Base-by-base conservation (phyloP, 2,329 filamentous ascomycete species). In the Pestalotiopsis sp. region DNA sequence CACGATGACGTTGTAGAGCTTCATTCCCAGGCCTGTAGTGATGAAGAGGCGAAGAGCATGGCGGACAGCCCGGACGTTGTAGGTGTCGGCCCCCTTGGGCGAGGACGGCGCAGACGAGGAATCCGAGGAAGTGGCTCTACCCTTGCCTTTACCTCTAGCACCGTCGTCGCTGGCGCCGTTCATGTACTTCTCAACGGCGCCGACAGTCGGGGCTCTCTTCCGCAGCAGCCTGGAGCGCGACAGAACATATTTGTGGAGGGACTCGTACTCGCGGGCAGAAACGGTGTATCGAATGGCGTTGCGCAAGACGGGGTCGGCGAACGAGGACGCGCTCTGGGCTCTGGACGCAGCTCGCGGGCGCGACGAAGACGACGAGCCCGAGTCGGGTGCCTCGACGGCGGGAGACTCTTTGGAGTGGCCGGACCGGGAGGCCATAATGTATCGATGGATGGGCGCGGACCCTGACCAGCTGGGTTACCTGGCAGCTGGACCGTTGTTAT, bases 241-340 rank as follows among this genome's bases (percentile, higher is more conserved):
- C 64, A 96, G 86, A 66, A 97, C 87, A 77, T 95, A 94, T 76
- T 92, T 91, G 80, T 97, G 94, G 20, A 98, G 87, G 1, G 91
- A 84, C 73, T 93, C 91, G 80, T 98, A 98, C 79, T 98, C 95
- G 79, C 91, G 90, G 57, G 93, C 90, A 6, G 90, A 92, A 77
- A 95, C 94, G 68, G 93, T 96, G 81, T 97, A 95, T 73, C 94
- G 91, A 69, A 98, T 86, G 58, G 93, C 91, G 79, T 96, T 97
- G 80, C 93, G 93, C 68, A 97, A 86, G 71, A 97, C 86, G 4
- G 93, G 92, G 73, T 95, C 92, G 69, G 81, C 78, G 49, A 80
- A 74, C 3, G 79, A 74, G 27, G 59, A 38, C 38, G 20, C 41
- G 55, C 13, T 27, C 31, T 59, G 25, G 9, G 64, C 58, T 20